Evolutionary conservation across 768 basidiomycete species (phyloP).

Genomic region (Floccularia luteovirens): DNA sequence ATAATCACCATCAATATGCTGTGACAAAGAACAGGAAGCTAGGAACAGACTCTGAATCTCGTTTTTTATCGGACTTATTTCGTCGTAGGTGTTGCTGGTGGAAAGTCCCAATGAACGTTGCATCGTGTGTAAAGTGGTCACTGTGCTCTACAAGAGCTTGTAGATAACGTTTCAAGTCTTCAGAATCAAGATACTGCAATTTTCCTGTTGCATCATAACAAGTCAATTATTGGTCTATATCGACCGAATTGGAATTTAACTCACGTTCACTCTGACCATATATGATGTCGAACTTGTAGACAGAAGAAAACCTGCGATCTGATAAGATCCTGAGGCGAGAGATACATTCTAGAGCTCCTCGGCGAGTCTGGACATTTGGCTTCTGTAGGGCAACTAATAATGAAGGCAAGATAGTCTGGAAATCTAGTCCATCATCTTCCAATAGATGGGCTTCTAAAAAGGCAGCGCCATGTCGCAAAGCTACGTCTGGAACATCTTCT

Average conservation of each 20-base stretch:
- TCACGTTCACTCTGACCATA: conserved; percentile 58
- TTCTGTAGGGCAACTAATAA: conserved; percentile 56
- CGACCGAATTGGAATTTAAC: no score
- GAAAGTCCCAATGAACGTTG: conserved; percentile 46
- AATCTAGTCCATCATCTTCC: conserved; percentile 53
- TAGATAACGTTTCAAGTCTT: conserved; percentile 55
- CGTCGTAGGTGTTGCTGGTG: conserved; percentile 49
- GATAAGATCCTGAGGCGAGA: conserved; percentile 32
- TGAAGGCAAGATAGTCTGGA: conserved; percentile 72
- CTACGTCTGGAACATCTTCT: conserved; percentile 35
- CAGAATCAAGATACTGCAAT: conserved; percentile 66
- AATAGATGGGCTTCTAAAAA: conserved; percentile 70
- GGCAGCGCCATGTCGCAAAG: conserved; percentile 70
- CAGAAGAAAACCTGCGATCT: conserved; percentile 35
- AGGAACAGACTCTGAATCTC: conserved; percentile 40
- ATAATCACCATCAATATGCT: background rate
- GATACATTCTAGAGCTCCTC: conserved; percentile 51
- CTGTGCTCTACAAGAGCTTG: conserved; percentile 37
- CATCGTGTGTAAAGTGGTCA: conserved; percentile 56
- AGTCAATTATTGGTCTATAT: no score
- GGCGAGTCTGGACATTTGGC: conserved; percentile 30
- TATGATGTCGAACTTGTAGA: conserved; percentile 69
- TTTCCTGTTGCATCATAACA: no score
- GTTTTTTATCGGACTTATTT: conserved; percentile 46
- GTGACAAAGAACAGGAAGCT: conserved; percentile 1